Evolutionary conservation across 2,329 filamentous ascomycete genomes (phyloP).

Genomic region (Xylaria sp.): DNA sequence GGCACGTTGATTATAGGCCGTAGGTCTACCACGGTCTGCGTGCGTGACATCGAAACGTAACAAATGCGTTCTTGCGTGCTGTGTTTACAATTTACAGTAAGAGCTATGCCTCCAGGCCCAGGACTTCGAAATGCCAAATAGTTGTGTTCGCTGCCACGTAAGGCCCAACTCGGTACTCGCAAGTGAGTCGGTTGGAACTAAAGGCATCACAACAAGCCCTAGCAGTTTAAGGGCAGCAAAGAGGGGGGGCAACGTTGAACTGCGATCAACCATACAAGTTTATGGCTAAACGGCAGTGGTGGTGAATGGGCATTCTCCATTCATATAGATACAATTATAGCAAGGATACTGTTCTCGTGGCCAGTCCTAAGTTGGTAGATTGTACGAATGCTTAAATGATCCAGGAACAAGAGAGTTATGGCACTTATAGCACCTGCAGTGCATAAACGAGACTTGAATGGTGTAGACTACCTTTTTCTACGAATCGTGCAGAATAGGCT

Average conservation of each 20-base stretch:
- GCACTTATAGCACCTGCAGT: constrained; percentile 12
- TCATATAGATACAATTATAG: constrained; percentile 5
- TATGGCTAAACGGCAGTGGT: neutral
- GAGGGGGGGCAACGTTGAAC: neutral
- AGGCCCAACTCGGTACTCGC: neutral
- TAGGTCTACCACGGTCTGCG: neutral
- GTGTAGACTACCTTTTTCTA: constrained; percentile 19
- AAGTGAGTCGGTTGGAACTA: neutral
- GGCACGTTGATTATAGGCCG: constrained; percentile 1
- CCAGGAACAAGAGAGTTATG: constrained; percentile 7
- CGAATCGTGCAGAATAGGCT: constrained; percentile 10
- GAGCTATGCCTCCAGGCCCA: neutral
- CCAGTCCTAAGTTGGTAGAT: neutral
- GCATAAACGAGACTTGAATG: constrained; percentile 18
- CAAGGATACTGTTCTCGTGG: constrained; percentile 5
- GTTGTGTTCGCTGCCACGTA: neutral
- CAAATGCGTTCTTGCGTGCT: neutral
- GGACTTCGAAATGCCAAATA: neutral
- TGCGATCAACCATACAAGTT: neutral
- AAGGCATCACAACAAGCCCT: neutral
- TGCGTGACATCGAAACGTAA: neutral
- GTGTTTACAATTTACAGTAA: no score
- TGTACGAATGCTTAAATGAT: constrained; percentile 4
- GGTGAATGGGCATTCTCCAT: neutral
- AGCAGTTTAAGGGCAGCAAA: neutral